A percentile compares a stretch with the other conserved stretches of the same genome.
phyloP scores from a whole-genome alignment of 2,329 filamentous ascomycete genomes.

The Sporothrix brunneoviolacea region DNA sequence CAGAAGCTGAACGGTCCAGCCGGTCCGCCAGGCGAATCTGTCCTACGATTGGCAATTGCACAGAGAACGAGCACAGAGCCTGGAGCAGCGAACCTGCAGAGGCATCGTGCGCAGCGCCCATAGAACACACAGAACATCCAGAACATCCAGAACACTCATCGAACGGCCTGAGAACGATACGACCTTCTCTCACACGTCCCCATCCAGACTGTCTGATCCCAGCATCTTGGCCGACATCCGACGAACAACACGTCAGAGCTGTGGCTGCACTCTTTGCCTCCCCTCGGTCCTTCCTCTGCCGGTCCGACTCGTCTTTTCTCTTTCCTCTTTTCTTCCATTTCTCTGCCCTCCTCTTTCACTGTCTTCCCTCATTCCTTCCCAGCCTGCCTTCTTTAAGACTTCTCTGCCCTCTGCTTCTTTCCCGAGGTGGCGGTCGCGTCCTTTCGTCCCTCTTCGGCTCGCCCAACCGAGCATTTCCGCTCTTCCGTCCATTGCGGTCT shows the following conservation, averaged over 20 bases:
- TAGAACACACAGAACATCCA: background rate
- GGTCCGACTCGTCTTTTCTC: no score
- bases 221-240: background rate
- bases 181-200: constrained; percentile 1
- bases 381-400: background rate
- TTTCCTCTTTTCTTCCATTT: background rate
- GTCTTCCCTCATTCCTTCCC: background rate
- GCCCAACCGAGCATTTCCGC: no score
- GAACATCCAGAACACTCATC: background rate
- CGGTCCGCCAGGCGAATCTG: constrained; percentile 4
- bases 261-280: no score
- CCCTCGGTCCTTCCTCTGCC: no score
- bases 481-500: no score
- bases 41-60: background rate
- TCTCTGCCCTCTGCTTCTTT: background rate
- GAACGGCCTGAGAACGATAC: background rate
- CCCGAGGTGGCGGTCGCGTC: no score
- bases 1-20: constrained; percentile 6
- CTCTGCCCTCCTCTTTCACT: background rate
- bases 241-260: background rate
- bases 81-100: background rate
- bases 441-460: background rate
- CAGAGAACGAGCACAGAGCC: background rate
- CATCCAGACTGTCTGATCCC: constrained; percentile 4
- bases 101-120: no score